Evolutionary conservation across 2,329 filamentous ascomycete genomes (phyloP).

Genomic region (Sphaerulina musiva): DNA sequence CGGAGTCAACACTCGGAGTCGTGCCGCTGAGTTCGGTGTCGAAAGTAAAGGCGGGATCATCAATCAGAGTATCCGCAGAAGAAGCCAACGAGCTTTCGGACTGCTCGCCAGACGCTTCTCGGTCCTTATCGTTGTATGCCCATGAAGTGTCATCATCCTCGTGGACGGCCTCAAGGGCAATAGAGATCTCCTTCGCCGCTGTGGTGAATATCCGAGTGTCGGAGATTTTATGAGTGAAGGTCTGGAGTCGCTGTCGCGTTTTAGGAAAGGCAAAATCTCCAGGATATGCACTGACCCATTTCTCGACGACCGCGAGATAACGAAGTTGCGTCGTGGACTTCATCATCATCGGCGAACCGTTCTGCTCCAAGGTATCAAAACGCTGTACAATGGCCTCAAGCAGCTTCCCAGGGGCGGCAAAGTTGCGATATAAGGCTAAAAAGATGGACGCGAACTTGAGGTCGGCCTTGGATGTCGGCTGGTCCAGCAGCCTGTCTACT

Average conservation of each 20-base stretch:
- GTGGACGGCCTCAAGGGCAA: constrained; percentile 65
- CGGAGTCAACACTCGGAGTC: constrained; percentile 25
- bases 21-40: constrained; percentile 28
- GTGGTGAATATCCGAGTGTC: constrained; percentile 74
- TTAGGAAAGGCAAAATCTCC: constrained; percentile 81
- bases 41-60: constrained; percentile 30
- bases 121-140: constrained; percentile 71
- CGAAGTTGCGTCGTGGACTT: constrained; percentile 76
- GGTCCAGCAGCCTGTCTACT: constrained; percentile 77
- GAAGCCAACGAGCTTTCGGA: constrained; percentile 32
- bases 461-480: constrained; percentile 80
- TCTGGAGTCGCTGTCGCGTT: constrained; percentile 64
- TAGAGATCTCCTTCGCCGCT: constrained; percentile 76
- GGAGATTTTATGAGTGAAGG: constrained; percentile 69
- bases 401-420: constrained; percentile 72
- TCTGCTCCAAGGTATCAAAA: constrained; percentile 63
- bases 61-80: constrained; percentile 31
- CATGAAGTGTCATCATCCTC: constrained; percentile 91
- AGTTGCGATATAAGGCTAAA: constrained; percentile 87
- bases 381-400: constrained; percentile 71
- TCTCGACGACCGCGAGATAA: constrained; percentile 74
- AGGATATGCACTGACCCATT: constrained; percentile 85
- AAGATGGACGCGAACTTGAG: constrained; percentile 84
- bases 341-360: constrained; percentile 62
- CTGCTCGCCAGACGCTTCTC: constrained; percentile 37